Evolutionary conservation across 169 alveolate species (phyloP).

Genomic region (Pseudocohnilembus persalinus): DNA sequence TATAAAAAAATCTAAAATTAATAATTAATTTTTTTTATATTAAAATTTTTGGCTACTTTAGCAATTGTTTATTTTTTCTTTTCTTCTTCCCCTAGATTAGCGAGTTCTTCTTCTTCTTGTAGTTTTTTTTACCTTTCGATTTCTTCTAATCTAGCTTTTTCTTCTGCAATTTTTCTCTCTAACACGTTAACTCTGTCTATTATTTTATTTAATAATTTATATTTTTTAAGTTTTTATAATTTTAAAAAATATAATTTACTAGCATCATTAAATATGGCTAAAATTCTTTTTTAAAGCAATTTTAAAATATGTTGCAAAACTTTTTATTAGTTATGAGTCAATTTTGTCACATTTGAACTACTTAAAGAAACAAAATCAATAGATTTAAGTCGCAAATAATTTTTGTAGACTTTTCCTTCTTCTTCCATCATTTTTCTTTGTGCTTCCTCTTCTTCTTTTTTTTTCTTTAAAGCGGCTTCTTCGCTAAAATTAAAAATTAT

Average conservation of each 20-base stretch:
- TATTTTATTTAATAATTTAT: no score
- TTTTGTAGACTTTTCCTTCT: background rate
- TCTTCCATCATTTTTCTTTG: background rate
- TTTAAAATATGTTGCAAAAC: background rate
- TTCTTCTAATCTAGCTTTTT: no score
- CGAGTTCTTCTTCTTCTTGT: background rate
- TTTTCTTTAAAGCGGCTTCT: background rate
- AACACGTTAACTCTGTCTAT: no score
- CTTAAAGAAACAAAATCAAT: background rate
- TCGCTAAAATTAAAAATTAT: no score
- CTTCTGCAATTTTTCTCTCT: no score
- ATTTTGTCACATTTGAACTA: background rate
- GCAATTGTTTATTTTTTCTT: no score
- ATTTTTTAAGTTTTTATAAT: no score
- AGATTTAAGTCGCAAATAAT: background rate
- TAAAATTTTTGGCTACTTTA: no score
- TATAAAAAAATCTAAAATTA: no score
- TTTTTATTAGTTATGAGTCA: background rate
- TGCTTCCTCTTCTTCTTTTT: background rate
- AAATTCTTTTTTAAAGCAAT: background rate
- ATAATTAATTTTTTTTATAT: no score
- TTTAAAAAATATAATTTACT: no score
- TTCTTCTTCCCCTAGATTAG: background rate
- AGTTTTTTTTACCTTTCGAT: background rate
- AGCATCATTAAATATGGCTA: background rate